phyloP scores from a whole-genome alignment of 371 early-diverging fungal species.

The Mucor plumbeus region DNA sequence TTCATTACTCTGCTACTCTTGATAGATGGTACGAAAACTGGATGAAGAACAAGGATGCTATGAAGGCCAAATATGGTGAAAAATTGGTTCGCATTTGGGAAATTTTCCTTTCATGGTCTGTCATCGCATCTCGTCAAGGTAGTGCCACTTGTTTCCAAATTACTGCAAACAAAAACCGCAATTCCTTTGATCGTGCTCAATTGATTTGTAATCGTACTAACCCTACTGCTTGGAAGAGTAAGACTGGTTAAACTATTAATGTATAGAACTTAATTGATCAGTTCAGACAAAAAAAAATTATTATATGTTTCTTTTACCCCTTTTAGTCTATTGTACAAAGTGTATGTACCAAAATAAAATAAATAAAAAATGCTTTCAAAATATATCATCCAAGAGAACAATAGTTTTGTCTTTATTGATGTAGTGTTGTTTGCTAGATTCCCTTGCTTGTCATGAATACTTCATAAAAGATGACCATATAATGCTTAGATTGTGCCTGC shows the following conservation, averaged over 20 bases:
- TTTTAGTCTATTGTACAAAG: constrained; percentile 15
- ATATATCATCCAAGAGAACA: no score
- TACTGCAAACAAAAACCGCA: constrained; percentile 94
- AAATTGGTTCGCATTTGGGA: constrained; percentile 87
- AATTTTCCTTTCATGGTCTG: constrained; percentile 96
- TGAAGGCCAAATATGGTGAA: constrained; percentile 86
- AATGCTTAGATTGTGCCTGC: no score
- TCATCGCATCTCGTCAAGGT: constrained; percentile 94
- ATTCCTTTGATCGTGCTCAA: constrained; percentile 84
- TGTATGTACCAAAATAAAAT: constrained; percentile 12
- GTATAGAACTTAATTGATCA: constrained; percentile 5
- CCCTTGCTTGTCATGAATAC: no score
- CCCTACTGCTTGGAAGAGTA: constrained; percentile 42
- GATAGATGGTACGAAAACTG: constrained; percentile 97
- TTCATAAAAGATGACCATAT: no score
- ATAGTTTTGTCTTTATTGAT: no score
- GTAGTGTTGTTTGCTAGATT: no score
- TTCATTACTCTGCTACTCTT: constrained; percentile 96
- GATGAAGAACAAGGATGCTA: constrained; percentile 88
- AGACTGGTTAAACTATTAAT: constrained; percentile 26
- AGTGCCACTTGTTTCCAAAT: constrained; percentile 96
- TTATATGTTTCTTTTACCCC: constrained; percentile 7
- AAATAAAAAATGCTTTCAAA: neutral
- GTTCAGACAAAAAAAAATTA: constrained; percentile 2
- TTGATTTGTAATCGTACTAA: constrained; percentile 61